phyloP scores from a whole-genome alignment of 2,329 filamentous ascomycete species.

The Colletotrichum orchidophilum region DNA sequence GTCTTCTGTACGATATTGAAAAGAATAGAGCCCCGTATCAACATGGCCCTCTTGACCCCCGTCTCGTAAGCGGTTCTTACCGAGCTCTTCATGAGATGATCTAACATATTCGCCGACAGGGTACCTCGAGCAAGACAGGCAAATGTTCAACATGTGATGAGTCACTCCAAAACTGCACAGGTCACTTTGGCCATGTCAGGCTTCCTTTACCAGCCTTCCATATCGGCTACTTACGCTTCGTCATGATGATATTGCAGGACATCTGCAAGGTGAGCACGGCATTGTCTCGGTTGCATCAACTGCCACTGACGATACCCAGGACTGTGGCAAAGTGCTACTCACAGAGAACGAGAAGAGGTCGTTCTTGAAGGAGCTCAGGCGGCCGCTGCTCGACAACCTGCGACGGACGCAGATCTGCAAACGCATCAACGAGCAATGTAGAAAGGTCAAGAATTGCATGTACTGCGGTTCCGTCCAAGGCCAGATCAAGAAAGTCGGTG shows the following conservation, averaged over 20 bases:
- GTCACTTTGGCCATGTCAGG: slow-evolving; percentile 94
- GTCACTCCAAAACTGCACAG: slow-evolving; percentile 84
- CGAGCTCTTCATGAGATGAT: neutral
- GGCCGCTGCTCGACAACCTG: slow-evolving; percentile 86
- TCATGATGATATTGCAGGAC: slow-evolving; percentile 89
- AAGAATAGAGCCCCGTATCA: slow-evolving; percentile 78
- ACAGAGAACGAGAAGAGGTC: slow-evolving; percentile 80
- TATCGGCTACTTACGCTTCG: slow-evolving; percentile 94
- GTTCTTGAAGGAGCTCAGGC: slow-evolving; percentile 82
- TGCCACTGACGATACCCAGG: slow-evolving; percentile 47
- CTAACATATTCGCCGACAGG: slow-evolving; percentile 51
- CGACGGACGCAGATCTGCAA: slow-evolving; percentile 86
- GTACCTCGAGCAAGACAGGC: slow-evolving; percentile 85
- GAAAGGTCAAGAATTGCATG: slow-evolving; percentile 84
- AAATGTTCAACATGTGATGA: slow-evolving; percentile 86
- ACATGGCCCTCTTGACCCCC: slow-evolving; percentile 88
- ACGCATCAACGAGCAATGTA: slow-evolving; percentile 87
- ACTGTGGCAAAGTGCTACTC: slow-evolving; percentile 86
- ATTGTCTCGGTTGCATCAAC: neutral
- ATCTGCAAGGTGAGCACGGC: slow-evolving; percentile 87
- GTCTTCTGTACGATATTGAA: slow-evolving; percentile 90
- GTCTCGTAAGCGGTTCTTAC: slow-evolving; percentile 63
- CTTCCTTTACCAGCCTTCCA: slow-evolving; percentile 94
- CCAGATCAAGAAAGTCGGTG: slow-evolving; percentile 88
- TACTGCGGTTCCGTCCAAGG: slow-evolving; percentile 87